Percentiles rank a stretch among this genome's conserved stretches.
Evolutionary conservation across 192 early-diverging fungal genomes (phyloP).

Genomic region (Backusella morwellensis): DNA sequence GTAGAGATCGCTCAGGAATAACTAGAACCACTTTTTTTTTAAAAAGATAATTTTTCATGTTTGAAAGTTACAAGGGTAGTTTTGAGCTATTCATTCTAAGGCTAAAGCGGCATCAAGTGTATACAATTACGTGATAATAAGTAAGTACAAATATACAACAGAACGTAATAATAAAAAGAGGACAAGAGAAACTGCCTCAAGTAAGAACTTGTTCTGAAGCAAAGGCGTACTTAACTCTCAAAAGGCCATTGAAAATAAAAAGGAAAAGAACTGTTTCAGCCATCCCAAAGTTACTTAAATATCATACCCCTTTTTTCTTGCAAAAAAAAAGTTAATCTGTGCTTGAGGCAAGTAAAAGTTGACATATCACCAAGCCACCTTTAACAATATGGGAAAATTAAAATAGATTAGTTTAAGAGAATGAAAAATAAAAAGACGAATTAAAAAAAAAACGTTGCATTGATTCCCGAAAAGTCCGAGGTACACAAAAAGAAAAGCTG

Average conservation of each 20-base stretch:
- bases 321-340: background rate
- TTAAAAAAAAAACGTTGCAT: background rate
- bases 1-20: too few relatives aligned
- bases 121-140: too few relatives aligned
- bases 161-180: background rate
- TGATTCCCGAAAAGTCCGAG: background rate
- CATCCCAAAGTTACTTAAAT: background rate
- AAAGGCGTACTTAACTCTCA: background rate
- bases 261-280: background rate
- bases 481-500: background rate
- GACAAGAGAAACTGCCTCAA: background rate
- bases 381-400: background rate
- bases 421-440: background rate
- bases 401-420: background rate
- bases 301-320: background rate
- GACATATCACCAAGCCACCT: background rate
- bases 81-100: too few relatives aligned
- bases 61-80: too few relatives aligned
- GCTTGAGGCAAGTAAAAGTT: background rate
- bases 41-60: too few relatives aligned
- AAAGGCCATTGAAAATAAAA: background rate
- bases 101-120: too few relatives aligned
- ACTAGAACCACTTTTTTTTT: too few relatives aligned
- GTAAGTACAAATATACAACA: too few relatives aligned
- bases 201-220: background rate